phyloP scores from a whole-genome alignment of 2,329 filamentous ascomycete genomes.

The Phialemonium atrogriseum region DNA sequence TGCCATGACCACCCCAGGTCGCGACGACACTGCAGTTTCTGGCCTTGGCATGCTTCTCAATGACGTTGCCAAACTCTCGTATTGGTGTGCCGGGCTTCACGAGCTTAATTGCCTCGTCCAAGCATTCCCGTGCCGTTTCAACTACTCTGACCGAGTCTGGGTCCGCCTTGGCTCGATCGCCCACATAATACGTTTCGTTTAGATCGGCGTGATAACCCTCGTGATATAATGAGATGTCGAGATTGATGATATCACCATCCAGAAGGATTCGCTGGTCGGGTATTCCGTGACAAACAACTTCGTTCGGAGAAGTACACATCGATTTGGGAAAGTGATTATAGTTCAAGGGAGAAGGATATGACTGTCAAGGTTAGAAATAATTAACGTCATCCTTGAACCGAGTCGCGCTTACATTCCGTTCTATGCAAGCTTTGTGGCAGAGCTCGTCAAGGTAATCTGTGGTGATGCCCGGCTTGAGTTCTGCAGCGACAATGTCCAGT shows the following conservation, averaged over 20 bases:
- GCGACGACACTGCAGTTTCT: constrained; percentile 84
- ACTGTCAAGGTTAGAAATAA: constrained; percentile 8
- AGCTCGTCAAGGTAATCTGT: constrained; percentile 93
- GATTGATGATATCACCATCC: constrained; percentile 95
- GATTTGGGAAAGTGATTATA: constrained; percentile 75
- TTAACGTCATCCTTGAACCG: background rate
- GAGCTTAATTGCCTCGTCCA: constrained; percentile 79
- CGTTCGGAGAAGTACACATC: constrained; percentile 91
- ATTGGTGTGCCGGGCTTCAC: constrained; percentile 92
- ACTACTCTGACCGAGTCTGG: constrained; percentile 84
- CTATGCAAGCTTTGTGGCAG: constrained; percentile 89
- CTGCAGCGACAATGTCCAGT: constrained; percentile 80
- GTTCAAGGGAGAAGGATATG: constrained; percentile 19
- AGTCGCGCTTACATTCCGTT: constrained; percentile 64
- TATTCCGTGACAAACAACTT: constrained; percentile 98
- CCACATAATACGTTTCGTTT: constrained; percentile 98
- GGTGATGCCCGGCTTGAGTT: constrained; percentile 77
- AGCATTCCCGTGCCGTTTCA: constrained; percentile 79
- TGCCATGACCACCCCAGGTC: constrained; percentile 92
- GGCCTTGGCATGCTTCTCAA: constrained; percentile 88
- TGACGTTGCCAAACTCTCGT: constrained; percentile 86
- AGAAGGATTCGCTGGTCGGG: constrained; percentile 80
- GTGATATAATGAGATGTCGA: constrained; percentile 92
- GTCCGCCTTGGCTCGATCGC: constrained; percentile 75
- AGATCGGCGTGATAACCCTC: constrained; percentile 92